Conservation (phyloP, 768 basidiomycete genomes). For the Agaricus subrufescens region DNA sequence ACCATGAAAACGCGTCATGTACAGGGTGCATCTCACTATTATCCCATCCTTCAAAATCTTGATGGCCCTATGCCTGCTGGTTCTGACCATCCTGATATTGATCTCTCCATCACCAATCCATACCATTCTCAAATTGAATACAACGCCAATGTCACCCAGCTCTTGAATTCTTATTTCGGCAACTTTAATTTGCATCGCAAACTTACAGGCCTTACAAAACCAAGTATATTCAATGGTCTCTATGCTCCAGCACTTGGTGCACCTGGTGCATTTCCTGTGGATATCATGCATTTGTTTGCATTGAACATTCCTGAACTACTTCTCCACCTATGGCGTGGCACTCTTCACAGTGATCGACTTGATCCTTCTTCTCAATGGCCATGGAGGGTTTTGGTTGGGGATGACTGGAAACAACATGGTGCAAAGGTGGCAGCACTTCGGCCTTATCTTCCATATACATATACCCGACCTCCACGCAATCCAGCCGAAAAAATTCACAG, state of each 20-base stretch:
- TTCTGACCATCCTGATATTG: constrained; percentile 20
- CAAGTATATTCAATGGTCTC: constrained; percentile 32
- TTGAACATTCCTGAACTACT: constrained; percentile 35
- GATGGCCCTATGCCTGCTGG: constrained; percentile 6
- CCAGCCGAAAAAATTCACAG: too few relatives aligned
- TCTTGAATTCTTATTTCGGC: constrained; percentile 5
- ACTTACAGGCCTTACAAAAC: constrained; percentile 30
- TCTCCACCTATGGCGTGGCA: constrained; percentile 27
- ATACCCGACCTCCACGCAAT: too few relatives aligned
- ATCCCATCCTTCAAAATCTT: too few relatives aligned
- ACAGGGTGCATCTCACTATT: too few relatives aligned
- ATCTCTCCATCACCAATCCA: constrained; percentile 1
- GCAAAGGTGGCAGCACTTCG: too few relatives aligned
- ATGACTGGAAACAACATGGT: constrained; percentile 8
- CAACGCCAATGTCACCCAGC: not conserved
- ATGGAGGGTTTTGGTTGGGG: constrained; percentile 24
- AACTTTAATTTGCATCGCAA: constrained; percentile 21
- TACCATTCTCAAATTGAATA: not conserved
- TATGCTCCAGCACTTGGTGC: constrained; percentile 17
- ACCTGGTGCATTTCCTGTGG: constrained; percentile 18
- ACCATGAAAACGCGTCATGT: too few relatives aligned
- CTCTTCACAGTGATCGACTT: constrained; percentile 17
- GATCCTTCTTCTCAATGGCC: not conserved
- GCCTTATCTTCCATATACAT: too few relatives aligned
- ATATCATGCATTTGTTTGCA: constrained; percentile 37